Evolutionary conservation across 768 basidiomycete species (phyloP).

Genomic region (Tremella fuciformis): DNA sequence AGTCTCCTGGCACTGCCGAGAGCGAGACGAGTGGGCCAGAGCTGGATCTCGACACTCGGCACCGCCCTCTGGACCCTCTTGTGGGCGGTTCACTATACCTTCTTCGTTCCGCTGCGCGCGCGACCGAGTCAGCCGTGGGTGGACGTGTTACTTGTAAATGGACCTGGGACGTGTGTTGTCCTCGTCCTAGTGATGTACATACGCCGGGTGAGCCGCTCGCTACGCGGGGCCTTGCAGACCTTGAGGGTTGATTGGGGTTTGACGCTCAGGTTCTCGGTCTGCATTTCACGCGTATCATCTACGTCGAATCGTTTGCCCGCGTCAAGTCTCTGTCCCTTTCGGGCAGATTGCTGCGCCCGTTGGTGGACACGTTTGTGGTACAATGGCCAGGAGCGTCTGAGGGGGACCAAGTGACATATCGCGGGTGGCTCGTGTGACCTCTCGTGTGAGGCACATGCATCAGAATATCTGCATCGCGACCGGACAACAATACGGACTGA

Average conservation of each 20-base stretch:
- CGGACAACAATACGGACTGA: background rate
- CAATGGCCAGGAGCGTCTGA: constrained; percentile 71
- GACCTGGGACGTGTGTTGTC: constrained; percentile 87
- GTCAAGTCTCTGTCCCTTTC: constrained; percentile 77
- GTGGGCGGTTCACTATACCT: constrained; percentile 63
- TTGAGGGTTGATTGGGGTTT: background rate
- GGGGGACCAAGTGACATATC: background rate
- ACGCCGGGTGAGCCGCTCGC: constrained; percentile 61
- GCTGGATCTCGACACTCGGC: constrained; percentile 65
- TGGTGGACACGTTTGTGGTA: constrained; percentile 87
- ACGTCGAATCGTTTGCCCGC: constrained; percentile 91
- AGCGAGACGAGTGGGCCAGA: constrained; percentile 81
- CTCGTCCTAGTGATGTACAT: constrained; percentile 69
- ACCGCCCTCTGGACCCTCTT: constrained; percentile 65
- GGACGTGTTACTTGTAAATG: constrained; percentile 83
- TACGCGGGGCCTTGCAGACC: constrained; percentile 2
- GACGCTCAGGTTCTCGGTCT: constrained; percentile 68
- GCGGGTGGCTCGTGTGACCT: constrained; percentile 1
- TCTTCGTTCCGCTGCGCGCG: constrained; percentile 56
- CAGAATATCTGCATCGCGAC: too few species aligned
- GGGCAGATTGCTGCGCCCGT: constrained; percentile 71
- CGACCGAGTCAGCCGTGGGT: constrained; percentile 51
- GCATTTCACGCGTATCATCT: constrained; percentile 69
- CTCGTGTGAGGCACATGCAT: too few species aligned
- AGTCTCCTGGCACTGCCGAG: constrained; percentile 63